Base-by-base conservation (phyloP, 768 basidiomycete genomes). In the Psilocybe cyanescens region DNA sequence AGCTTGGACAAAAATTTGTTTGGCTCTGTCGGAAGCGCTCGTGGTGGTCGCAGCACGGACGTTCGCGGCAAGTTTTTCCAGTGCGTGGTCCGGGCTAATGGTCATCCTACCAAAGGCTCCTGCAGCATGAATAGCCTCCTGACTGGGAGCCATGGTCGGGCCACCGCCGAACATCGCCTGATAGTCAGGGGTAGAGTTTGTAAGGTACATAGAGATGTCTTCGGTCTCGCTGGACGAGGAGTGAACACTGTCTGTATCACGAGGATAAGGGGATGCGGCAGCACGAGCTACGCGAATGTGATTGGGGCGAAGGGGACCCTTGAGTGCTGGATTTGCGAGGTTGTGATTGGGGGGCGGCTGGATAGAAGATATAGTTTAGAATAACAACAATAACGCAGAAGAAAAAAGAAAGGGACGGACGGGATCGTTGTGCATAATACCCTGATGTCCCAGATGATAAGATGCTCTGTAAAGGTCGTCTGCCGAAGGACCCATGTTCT, bases 1-100 rank as follows among this genome's bases (percentile, higher is more conserved):
- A 59, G 92, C 92, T 75, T 95, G 94, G 17, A 95, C 93, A 69
- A 95, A 95, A 68, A 94, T 94, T 76, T 94, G 92, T 70, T 94
- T 94, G 55, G 94, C 93, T 69, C 94, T 79, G 74, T 95, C 94
- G 9, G 93, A 94, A 54, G 94, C 93, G 70, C 91, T 94, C 41
- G 93, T 94, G 7, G 93, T 95, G 2, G 93, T 95, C 11, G 94
- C 94, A 47, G 90, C 89, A 54, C 93, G 87, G 37, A 94, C 92
- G 67, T 92, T 94, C 46, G 88, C 89, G 3, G 94, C 93, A 58
- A 94, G 80, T 77, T 94, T 93, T 77, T 94, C 92, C 58, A 95
- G 81, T 5, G 85, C 86, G 65, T 91, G 89, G 77, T 94, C 93
- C 48, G 87, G 82, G 65, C 81, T 86, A 72, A 94, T 75, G 17